A percentile compares a stretch with the other conserved stretches of the same genome.
Evolutionary conservation across 164 flowering plant species (phyloP).

Genomic region (Magnolia kwangsiensis): DNA sequence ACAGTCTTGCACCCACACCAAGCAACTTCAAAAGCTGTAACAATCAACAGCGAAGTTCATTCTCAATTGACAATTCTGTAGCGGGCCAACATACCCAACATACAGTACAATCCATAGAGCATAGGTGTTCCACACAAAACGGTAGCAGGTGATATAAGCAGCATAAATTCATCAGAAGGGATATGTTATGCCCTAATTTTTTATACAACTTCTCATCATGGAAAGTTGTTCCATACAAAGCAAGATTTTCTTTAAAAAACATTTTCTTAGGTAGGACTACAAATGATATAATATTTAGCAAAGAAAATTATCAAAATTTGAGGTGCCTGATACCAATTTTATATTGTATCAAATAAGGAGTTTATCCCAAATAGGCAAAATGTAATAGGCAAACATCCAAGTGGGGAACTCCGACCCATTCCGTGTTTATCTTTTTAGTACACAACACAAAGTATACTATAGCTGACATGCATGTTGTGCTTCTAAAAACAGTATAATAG

Average conservation of each 20-base stretch:
- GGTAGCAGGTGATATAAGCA: slow-evolving; percentile 4
- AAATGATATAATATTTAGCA: background rate
- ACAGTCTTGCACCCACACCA: slow-evolving; percentile 47
- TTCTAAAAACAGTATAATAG: too few relatives aligned
- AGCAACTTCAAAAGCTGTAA: slow-evolving; percentile 73
- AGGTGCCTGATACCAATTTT: background rate
- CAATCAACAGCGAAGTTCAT: slow-evolving; percentile 52
- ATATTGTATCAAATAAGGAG: background rate
- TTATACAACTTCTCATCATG: background rate
- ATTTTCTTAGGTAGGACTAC: background rate
- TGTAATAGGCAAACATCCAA: background rate
- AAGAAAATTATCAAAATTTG: background rate
- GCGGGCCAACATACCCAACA: slow-evolving; percentile 30
- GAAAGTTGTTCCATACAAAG: background rate
- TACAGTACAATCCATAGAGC: slow-evolving; percentile 14
- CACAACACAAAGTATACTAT: background rate
- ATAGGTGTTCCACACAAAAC: slow-evolving; percentile 8
- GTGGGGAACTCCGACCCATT: background rate
- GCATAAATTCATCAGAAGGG: slow-evolving; percentile 9
- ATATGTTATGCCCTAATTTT: background rate
- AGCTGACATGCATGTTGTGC: background rate
- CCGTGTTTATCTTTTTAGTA: background rate
- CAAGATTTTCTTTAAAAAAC: background rate
- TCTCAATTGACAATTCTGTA: slow-evolving; percentile 27
- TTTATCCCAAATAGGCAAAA: background rate